These are phyloP conservation scores for Aspergillus unguis DNA, from an alignment of 2,329 filamentous ascomycete species.

Conservation along the genomic window DNA sequence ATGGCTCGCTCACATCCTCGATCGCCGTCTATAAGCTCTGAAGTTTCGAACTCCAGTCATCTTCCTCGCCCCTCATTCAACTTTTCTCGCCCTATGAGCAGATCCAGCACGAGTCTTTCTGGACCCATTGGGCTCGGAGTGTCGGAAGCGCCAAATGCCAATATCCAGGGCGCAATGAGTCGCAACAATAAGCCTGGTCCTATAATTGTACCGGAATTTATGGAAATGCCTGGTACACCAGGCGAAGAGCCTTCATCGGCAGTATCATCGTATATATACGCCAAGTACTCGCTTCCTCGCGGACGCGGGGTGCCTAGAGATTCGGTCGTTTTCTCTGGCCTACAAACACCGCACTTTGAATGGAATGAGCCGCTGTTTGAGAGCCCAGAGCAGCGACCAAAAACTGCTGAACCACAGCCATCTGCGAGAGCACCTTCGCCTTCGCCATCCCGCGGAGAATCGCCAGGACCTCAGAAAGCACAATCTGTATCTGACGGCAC, in stretches of 20 bases:
- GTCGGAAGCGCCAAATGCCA: conserved; percentile 35
- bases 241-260: conserved; percentile 40
- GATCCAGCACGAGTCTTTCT: conserved; percentile 43
- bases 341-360: conserved; percentile 54
- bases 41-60: conserved; percentile 63
- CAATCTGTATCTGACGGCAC: conserved; percentile 29
- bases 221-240: conserved; percentile 20
- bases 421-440: conserved; percentile 34
- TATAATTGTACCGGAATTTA: conserved; percentile 29
- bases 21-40: conserved; percentile 81
- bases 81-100: conserved; percentile 85
- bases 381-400: conserved; percentile 35
- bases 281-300: conserved; percentile 77
- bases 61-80: conserved; percentile 78
- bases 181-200: conserved; percentile 31
- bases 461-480: conserved; percentile 26
- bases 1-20: conserved; percentile 61
- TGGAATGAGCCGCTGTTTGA: conserved; percentile 60
- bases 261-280: conserved; percentile 77
- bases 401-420: conserved; percentile 22
- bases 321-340: conserved; percentile 58
- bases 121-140: conserved; percentile 27
- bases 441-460: conserved; percentile 18
- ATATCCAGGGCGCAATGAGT: conserved; percentile 22
- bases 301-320: conserved; percentile 74